Evolutionary conservation across 108 stramenopile genomes (phyloP), one percentile per base, ranked within the genome.

Genomic region (Discostella stelligeroides): DNA sequence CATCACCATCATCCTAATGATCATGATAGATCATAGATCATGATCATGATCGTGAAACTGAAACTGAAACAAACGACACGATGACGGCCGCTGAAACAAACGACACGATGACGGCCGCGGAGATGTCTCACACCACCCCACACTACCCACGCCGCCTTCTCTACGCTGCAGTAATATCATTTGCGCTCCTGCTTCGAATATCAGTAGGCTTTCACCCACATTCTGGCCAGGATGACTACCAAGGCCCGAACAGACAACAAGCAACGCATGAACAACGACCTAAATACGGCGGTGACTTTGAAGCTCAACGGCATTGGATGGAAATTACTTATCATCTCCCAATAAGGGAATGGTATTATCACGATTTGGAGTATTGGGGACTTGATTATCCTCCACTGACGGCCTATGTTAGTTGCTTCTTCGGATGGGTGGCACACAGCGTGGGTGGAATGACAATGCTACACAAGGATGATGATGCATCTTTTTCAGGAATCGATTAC

Each of bases 231-330:
- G 88, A 85, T 72, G 84, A 91, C 61, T 79, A 91, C 53, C 89
- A 94, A 47, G 92, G 92, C 15, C 55, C 51, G 21, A 12, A 29
- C 0, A 17, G 34, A 4, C 46, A 45, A 29, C 50, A 24, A 50
- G n/a, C 25, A 43, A 66, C 47, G 28, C 7, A 45, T 14, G 9
- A n/a, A 46, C 14, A 17, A 8, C 17, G 30, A 24, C 13, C 24
- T 6, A 76, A 77, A 43, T 79, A 94, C 64, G 92, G 92, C 11
- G 98, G 98, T n/a, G 98, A 98, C 63, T 98, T 88, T 74, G 98
- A 98, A 74, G 98, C 96, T 0, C 96, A 98, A 75, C 80, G 98
- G 47, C 98, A 98, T 76, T 98, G 98, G 98, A 97, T 98, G 96
- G 98, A 98, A 68, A 45, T 98, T 23, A 97, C 98, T 1, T 64